Percentiles rank a stretch among this genome's conserved stretches.
phyloP scores from a whole-genome alignment of 2,329 filamentous ascomycete genomes.

The Dactylellina haptotyla region DNA sequence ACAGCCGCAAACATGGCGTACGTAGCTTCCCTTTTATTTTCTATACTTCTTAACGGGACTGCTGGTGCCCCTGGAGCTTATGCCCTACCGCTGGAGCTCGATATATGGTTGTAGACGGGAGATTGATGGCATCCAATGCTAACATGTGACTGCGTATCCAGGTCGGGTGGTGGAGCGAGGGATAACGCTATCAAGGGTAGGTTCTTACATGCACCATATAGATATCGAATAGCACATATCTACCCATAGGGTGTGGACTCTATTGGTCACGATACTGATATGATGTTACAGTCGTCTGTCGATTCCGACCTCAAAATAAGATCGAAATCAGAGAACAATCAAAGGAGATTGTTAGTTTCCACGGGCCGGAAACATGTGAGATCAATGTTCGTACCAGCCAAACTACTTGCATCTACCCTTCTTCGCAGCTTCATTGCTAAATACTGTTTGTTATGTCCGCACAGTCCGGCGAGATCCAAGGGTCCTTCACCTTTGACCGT shows the following conservation, averaged over 20 bases:
- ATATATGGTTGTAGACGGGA: slow-evolving; percentile 16
- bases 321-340: slow-evolving; percentile 89
- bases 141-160: slow-evolving; percentile 37
- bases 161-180: slow-evolving; percentile 58
- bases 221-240: not conserved
- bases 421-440: slow-evolving; percentile 2
- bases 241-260: not conserved
- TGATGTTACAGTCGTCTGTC: slow-evolving; percentile 80
- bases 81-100: too few species aligned
- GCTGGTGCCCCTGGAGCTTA: not conserved
- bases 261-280: slow-evolving; percentile 23
- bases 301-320: slow-evolving; percentile 97
- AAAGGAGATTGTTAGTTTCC: slow-evolving; percentile 89
- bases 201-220: slow-evolving; percentile 44
- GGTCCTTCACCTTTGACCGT: slow-evolving; percentile 94
- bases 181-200: slow-evolving; percentile 68
- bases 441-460: not conserved
- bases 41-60: not conserved
- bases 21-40: slow-evolving; percentile 2
- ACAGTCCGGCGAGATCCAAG: slow-evolving; percentile 62
- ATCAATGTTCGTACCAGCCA: slow-evolving; percentile 73
- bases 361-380: slow-evolving; percentile 85
- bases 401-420: not conserved
- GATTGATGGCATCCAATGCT: slow-evolving; percentile 37
- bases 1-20: slow-evolving; percentile 51